phyloP scores from a whole-genome alignment of 2,329 filamentous ascomycete genomes.

The Celoporthe dispersa region DNA sequence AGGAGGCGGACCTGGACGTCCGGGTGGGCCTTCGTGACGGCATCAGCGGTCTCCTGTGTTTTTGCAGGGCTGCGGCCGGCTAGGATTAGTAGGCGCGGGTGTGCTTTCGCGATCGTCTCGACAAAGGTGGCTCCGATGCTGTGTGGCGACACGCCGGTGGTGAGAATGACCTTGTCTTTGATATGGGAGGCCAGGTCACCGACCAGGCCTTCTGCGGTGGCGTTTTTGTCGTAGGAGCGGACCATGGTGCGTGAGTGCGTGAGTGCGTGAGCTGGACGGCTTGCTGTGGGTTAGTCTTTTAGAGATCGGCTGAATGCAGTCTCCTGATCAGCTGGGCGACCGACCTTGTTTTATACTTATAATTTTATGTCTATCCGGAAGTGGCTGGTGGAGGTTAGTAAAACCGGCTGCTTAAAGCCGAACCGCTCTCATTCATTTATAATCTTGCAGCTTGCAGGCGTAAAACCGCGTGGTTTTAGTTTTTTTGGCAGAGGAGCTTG shows the following conservation, averaged over 20 bases:
- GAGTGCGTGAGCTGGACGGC: background rate
- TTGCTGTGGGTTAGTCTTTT: background rate
- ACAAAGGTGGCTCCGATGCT: slow-evolving; percentile 30
- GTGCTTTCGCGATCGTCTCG: slow-evolving; percentile 27
- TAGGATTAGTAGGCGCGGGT: slow-evolving; percentile 31
- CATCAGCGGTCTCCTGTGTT: slow-evolving; percentile 40
- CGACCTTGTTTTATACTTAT: background rate
- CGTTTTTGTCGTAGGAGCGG: background rate
- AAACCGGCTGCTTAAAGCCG: background rate
- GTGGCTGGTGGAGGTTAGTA: background rate
- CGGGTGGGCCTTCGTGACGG: slow-evolving; percentile 38
- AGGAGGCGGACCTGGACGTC: slow-evolving; percentile 39
- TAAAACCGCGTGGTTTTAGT: background rate
- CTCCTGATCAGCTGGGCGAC: background rate
- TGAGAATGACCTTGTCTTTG: slow-evolving; percentile 28
- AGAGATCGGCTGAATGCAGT: background rate
- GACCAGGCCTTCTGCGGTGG: slow-evolving; percentile 1
- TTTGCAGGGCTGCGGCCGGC: slow-evolving; percentile 29
- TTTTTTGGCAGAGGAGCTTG: background rate
- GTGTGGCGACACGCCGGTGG: slow-evolving; percentile 31
- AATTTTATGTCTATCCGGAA: background rate
- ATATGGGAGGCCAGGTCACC: slow-evolving; percentile 8
- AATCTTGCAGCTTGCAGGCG: background rate
- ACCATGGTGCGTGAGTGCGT: background rate
- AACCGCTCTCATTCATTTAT: background rate